Conservation (phyloP, 768 basidiomycete genomes). For the Kwoniella sp. region DNA sequence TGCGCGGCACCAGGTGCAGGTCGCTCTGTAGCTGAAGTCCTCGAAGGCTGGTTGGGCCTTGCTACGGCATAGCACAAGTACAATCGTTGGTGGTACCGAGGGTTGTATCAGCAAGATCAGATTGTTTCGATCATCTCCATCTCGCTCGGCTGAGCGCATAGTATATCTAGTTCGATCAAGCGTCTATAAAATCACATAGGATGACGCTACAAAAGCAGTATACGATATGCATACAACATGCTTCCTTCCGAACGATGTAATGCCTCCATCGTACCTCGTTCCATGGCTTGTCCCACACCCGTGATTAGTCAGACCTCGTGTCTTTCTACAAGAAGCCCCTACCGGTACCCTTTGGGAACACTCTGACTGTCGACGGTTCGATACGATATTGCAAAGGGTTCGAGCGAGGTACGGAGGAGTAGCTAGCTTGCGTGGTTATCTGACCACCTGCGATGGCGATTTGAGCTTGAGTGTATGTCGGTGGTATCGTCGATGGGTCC, state of each 20-base stretch:
- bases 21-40: constrained; percentile 25
- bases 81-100: too few species aligned
- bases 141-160: background rate
- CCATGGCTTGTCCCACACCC: too few species aligned
- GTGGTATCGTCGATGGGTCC: background rate
- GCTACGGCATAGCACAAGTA: background rate
- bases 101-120: too few species aligned
- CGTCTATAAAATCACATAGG: too few species aligned
- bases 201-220: too few species aligned
- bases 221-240: constrained; percentile 1
- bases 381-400: constrained; percentile 51
- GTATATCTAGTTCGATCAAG: background rate
- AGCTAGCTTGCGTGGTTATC: background rate
- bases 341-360: constrained; percentile 54
- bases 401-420: constrained; percentile 26
- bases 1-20: constrained; percentile 40
- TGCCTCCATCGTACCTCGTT: too few species aligned
- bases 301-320: too few species aligned
- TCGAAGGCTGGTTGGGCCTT: constrained; percentile 23
- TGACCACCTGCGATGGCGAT: background rate
- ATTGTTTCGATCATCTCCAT: background rate
- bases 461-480: too few species aligned
- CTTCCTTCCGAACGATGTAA: background rate
- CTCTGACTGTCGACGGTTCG: constrained; percentile 42
- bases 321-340: constrained; percentile 49